phyloP scores from a whole-genome alignment of 805 yeast genomes.

The Saccharomyces mikatae region DNA sequence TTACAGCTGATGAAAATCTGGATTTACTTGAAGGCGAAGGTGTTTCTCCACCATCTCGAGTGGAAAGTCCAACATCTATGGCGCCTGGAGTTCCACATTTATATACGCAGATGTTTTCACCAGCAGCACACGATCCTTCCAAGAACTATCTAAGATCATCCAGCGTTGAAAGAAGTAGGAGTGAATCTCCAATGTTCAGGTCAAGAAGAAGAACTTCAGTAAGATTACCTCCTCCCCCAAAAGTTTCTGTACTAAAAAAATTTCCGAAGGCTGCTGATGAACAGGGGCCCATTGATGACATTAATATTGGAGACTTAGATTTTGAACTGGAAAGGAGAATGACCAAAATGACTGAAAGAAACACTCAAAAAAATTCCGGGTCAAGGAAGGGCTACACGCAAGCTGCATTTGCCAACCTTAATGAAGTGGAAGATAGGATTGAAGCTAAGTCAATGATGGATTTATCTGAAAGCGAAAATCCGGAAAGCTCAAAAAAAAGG shows the following conservation, averaged over 20 bases:
- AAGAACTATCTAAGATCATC: background rate
- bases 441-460: conserved; percentile 2
- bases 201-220: background rate
- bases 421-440: conserved; percentile 29
- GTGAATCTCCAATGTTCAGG: conserved; percentile 10
- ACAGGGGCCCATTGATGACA: conserved; percentile 11
- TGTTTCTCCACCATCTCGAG: background rate
- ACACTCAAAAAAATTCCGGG: conserved; percentile 28
- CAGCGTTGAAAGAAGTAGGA: conserved; percentile 6
- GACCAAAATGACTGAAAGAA: conserved; percentile 16
- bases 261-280: conserved; percentile 10
- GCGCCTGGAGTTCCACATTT: background rate
- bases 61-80: background rate
- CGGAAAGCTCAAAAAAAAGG: conserved; percentile 1
- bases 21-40: background rate
- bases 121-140: background rate
- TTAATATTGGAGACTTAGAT: conserved; percentile 21
- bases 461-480: background rate
- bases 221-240: conserved; percentile 25
- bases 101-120: background rate
- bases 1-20: background rate
- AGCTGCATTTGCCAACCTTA: conserved; percentile 26
- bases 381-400: conserved; percentile 25
- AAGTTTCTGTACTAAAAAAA: conserved; percentile 11
- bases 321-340: conserved; percentile 14